Base-by-base conservation (phyloP, 768 basidiomycete genomes). In the Trametes meyenii region DNA sequence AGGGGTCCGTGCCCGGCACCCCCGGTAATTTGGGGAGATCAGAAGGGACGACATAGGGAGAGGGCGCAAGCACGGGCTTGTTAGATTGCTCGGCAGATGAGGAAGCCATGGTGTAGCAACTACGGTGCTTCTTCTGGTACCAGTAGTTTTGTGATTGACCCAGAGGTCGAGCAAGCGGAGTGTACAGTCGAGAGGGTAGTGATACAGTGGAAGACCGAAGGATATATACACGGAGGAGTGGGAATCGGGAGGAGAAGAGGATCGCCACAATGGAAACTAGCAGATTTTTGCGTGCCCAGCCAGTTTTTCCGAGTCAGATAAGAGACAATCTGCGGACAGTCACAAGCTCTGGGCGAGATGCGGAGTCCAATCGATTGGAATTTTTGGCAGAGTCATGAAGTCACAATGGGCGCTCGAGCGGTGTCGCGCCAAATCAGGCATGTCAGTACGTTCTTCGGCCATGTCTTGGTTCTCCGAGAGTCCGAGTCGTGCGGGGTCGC, bases 1-100 rank as follows among this genome's bases (percentile, higher is more conserved):
- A 81, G 1, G 92, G 86, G 62, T 94, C 88, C 21, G 82, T 78
- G 36, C 79, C 76, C 19, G 77, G 63, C 21, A 83, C 74, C 19
- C 70, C 65, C 13, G 82, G 82, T 13, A 83, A 68, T 14, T 69
- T 58, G 2, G 69, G 67, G 23, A 70, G 66, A 45, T 70, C 65
- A n/a, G 65, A 42, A 2, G 68, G 58, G n/a, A 67, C 44, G 14
- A 60, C 56, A 53, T 63, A 67, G 17, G 61, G 64, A 11, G 64
- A 63, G 21, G 62, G 50, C 21, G 29, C 54, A 2, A 64, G 58
- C 13, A 55, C 54, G 43, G 62, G 62, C 50, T 55, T 55, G 54
- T 64, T 59, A 2, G 62, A 42, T 5, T 33, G 42, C 29, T 33
- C 49, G 5, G 60, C 26, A 13, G 51, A 54, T 26, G 62, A 50